Evolutionary conservation across 345 rosid species (phyloP).

Genomic region (Hypericum androsaemum): DNA sequence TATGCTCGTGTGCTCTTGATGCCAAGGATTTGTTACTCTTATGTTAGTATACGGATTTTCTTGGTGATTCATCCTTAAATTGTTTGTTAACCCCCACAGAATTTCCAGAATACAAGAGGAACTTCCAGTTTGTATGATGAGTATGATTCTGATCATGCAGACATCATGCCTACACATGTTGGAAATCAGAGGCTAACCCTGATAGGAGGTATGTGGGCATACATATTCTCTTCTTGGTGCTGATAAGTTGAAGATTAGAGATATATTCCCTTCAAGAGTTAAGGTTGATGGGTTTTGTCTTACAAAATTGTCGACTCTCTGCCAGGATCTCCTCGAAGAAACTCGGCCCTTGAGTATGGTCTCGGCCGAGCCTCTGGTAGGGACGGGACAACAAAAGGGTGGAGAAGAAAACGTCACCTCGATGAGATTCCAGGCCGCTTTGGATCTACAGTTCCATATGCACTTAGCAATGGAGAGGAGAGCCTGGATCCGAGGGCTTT

Average conservation of each 20-base stretch:
- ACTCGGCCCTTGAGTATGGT: conserved; percentile 45
- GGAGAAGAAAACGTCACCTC: conserved; percentile 43
- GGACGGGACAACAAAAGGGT: conserved; percentile 46
- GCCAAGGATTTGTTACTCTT: no score
- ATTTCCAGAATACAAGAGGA: conserved; percentile 38
- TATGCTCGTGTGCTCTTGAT: no score
- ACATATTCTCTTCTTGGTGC: conserved; percentile 44
- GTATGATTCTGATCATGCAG: conserved; percentile 44
- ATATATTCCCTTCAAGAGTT: conserved; percentile 30
- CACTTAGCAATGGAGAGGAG: conserved; percentile 42
- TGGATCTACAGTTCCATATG: conserved; percentile 28
- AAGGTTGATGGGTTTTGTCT: conserved; percentile 31
- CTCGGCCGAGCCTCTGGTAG: conserved; percentile 33
- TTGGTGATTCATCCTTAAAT: conserved; percentile 1
- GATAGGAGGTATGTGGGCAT: conserved; percentile 29
- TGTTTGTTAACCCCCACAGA: conserved; percentile 21
- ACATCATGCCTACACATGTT: conserved; percentile 33
- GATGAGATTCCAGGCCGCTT: conserved; percentile 34
- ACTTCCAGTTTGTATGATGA: conserved; percentile 33
- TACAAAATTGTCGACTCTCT: conserved; percentile 39
- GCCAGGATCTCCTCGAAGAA: conserved; percentile 48
- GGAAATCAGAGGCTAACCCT: conserved; percentile 46
- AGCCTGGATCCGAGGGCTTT: conserved; percentile 77
- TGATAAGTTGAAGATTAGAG: conserved; percentile 15
- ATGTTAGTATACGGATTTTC: no score